Percentiles rank a stretch among this genome's conserved stretches.
These are phyloP conservation scores for Lasiosphaeria ovina DNA, from an alignment of 495 filamentous ascomycete genomes.

Conservation along the genomic window DNA sequence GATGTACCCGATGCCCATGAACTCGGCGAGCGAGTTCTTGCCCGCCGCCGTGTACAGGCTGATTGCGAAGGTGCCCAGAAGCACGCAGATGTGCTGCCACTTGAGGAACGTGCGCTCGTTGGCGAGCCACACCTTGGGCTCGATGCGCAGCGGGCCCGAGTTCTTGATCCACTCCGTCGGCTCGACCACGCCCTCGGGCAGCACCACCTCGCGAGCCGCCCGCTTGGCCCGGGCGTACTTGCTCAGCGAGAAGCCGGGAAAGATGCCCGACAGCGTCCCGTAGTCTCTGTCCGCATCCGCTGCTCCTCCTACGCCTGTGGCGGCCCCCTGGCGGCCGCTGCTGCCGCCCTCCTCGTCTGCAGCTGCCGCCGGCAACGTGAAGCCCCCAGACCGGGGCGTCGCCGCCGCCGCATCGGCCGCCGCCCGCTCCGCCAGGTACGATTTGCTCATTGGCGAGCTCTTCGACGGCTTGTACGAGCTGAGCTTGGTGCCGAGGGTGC, in stretches of 20 bases:
- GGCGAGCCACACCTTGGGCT: constrained; percentile 97
- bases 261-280: constrained; percentile 54
- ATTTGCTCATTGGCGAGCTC: constrained; percentile 61
- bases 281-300: constrained; percentile 38
- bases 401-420: constrained; percentile 33
- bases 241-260: constrained; percentile 72
- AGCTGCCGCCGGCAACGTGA: constrained; percentile 14
- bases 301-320: not conserved
- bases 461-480: constrained; percentile 53
- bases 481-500: constrained; percentile 38
- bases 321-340: constrained; percentile 11
- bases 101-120: constrained; percentile 97
- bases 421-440: constrained; percentile 49
- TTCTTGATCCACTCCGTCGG: constrained; percentile 90
- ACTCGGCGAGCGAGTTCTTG: constrained; percentile 62
- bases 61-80: constrained; percentile 78
- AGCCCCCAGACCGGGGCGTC: constrained; percentile 14
- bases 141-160: constrained; percentile 80
- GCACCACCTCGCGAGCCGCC: constrained; percentile 17
- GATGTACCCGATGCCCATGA: constrained; percentile 77
- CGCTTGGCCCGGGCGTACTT: constrained; percentile 61
- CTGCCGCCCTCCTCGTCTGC: constrained; percentile 28
- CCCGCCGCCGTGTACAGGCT: constrained; percentile 86
- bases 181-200: constrained; percentile 84
- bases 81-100: constrained; percentile 89